A percentile compares a stretch with the other conserved stretches of the same genome.
Evolutionary conservation across 1,284 basidiomycete species (phyloP).

Genomic region (Taiwanofungus camphoratus): DNA sequence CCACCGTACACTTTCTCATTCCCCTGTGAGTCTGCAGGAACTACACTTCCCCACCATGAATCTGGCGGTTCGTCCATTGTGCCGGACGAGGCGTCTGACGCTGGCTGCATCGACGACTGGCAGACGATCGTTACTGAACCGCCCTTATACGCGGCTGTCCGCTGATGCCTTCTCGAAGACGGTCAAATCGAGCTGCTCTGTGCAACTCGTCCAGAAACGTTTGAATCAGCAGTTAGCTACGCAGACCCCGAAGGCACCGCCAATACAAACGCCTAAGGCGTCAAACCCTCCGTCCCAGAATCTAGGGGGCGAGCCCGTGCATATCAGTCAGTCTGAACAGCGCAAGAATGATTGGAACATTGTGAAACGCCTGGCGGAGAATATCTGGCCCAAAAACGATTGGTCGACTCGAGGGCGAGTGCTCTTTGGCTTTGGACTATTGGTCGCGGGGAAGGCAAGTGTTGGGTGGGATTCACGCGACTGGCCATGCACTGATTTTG

Average conservation of each 20-base stretch:
- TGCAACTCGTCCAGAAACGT: neutral
- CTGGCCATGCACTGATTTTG: neutral
- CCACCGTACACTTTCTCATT: neutral
- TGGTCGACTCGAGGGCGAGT: slow-evolving; percentile 78
- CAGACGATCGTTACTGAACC: neutral
- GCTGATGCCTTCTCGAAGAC: neutral
- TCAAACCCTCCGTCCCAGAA: neutral
- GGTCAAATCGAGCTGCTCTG: neutral
- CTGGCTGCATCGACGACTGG: neutral
- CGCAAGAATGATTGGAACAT: slow-evolving; percentile 66
- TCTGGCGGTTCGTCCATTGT: neutral
- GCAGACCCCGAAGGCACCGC: neutral
- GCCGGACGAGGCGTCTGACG: neutral
- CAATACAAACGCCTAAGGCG: neutral
- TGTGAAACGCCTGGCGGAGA: slow-evolving; percentile 53
- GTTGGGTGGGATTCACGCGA: neutral
- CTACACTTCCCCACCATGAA: neutral
- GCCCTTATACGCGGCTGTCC: neutral
- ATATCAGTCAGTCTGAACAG: slow-evolving; percentile 40
- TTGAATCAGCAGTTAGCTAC: too few relatives aligned
- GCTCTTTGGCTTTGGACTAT: slow-evolving; percentile 73
- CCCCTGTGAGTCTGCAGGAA: neutral
- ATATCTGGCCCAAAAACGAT: slow-evolving; percentile 74
- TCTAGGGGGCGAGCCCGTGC: slow-evolving; percentile 12
- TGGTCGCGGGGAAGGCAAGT: slow-evolving; percentile 84